phyloP scores from a whole-genome alignment of 2,329 filamentous ascomycete species.

The Curvularia verruculosa region DNA sequence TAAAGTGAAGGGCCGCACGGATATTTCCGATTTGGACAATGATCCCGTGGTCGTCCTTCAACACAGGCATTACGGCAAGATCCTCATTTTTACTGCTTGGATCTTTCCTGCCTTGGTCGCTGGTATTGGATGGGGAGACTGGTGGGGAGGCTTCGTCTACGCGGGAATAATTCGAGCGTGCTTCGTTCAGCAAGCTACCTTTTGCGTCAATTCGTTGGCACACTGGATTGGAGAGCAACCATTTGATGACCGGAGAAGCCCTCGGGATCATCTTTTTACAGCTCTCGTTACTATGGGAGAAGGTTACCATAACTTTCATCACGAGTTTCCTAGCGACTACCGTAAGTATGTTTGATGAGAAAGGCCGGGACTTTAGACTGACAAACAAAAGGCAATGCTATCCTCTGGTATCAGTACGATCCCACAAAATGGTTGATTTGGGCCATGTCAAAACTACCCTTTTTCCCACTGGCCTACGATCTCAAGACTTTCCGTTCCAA shows the following conservation, averaged over 20 bases:
- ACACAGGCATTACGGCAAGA: slow-evolving; percentile 54
- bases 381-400: slow-evolving; percentile 42
- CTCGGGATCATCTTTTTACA: slow-evolving; percentile 48
- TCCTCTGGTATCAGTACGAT: slow-evolving; percentile 49
- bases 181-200: slow-evolving; percentile 59
- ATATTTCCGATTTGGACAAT: slow-evolving; percentile 58
- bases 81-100: slow-evolving; percentile 51
- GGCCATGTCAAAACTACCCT: slow-evolving; percentile 37
- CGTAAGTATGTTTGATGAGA: background rate
- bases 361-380: background rate
- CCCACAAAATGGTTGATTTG: slow-evolving; percentile 52
- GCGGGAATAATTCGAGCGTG: slow-evolving; percentile 57
- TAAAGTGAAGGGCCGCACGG: slow-evolving; percentile 56
- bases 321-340: slow-evolving; percentile 50
- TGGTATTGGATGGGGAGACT: slow-evolving; percentile 57
- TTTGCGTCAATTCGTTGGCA: slow-evolving; percentile 60
- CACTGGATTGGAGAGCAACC: slow-evolving; percentile 58
- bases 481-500: slow-evolving; percentile 45
- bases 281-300: slow-evolving; percentile 51
- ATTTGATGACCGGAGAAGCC: slow-evolving; percentile 49
- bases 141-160: slow-evolving; percentile 56
- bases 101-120: slow-evolving; percentile 54
- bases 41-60: slow-evolving; percentile 57
- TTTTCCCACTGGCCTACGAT: slow-evolving; percentile 43
- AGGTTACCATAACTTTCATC: slow-evolving; percentile 52